These are phyloP conservation scores for Populus alba DNA, from an alignment of 345 rosid species.

Conservation along the genomic window DNA sequence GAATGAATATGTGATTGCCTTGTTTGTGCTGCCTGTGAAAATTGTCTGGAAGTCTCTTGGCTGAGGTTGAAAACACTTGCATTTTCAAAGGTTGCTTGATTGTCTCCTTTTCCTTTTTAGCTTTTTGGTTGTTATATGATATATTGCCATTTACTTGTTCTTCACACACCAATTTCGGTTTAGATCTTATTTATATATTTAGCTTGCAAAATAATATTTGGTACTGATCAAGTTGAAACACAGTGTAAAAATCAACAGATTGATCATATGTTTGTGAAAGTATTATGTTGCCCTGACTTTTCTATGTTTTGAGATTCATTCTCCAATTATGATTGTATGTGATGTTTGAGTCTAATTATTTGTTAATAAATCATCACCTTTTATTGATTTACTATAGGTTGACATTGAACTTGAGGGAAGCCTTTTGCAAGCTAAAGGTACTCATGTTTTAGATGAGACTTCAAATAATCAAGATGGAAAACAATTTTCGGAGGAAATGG, in stretches of 20 bases:
- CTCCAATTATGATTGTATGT: not conserved
- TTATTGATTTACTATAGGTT: constrained; percentile 42
- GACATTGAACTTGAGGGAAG: constrained; percentile 49
- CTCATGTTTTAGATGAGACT: constrained; percentile 28
- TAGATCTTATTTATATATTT: not conserved
- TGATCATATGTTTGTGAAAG: not conserved
- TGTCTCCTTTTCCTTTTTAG: not conserved
- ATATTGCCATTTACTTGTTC: not conserved
- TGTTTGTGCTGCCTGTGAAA: not conserved
- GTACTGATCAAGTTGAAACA: not conserved
- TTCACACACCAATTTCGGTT: not conserved
- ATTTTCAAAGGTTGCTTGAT: not conserved
- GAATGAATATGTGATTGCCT: not conserved
- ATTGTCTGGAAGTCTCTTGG: not conserved
- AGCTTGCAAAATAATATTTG: not conserved
- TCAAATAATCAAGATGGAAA: constrained; percentile 42
- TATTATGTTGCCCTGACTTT: not conserved
- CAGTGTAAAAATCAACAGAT: not conserved
- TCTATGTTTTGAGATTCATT: too few species aligned
- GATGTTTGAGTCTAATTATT: not conserved
- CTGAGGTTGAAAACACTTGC: not conserved
- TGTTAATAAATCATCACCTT: not conserved
- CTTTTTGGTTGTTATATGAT: too few species aligned
- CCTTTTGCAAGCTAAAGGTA: constrained; percentile 42
- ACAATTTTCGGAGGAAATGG: constrained; percentile 28